phyloP scores from a whole-genome alignment of 1,284 basidiomycete genomes.

The Cystobasidium pallidum region DNA sequence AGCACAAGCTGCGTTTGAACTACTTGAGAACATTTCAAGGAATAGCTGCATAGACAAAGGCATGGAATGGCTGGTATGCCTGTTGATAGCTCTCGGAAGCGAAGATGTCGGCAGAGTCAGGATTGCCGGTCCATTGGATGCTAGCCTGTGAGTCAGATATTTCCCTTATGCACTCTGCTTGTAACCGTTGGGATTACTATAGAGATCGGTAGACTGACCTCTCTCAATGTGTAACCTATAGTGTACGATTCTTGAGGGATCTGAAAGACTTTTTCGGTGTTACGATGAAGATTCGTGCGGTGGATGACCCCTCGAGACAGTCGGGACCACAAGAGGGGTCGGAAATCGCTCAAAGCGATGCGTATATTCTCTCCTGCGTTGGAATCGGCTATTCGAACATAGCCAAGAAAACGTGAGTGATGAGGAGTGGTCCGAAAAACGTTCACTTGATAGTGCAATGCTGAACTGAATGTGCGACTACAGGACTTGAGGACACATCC shows the following conservation, averaged over 20 bases:
- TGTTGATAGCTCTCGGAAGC: slow-evolving; percentile 92
- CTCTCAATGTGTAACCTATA: slow-evolving; percentile 39
- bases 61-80: slow-evolving; percentile 83
- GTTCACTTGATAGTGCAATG: neutral
- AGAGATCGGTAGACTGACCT: slow-evolving; percentile 46
- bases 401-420: slow-evolving; percentile 55
- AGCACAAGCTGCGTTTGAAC: slow-evolving; percentile 71
- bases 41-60: slow-evolving; percentile 90
- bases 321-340: slow-evolving; percentile 39
- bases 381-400: slow-evolving; percentile 61
- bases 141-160: slow-evolving; percentile 48
- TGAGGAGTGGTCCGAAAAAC: neutral
- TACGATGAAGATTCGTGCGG: slow-evolving; percentile 61
- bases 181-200: too few species aligned
- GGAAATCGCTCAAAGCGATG: slow-evolving; percentile 43
- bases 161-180: slow-evolving; percentile 42
- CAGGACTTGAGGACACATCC: too few species aligned
- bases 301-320: slow-evolving; percentile 28
- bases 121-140: slow-evolving; percentile 67
- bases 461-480: neutral
- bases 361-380: slow-evolving; percentile 58
- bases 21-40: slow-evolving; percentile 75
- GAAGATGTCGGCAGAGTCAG: slow-evolving; percentile 91
- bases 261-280: slow-evolving; percentile 77
- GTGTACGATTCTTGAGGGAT: slow-evolving; percentile 88